Evolutionary conservation across 371 early-diverging fungal genomes (phyloP), one percentile per base, ranked within the genome.

Genomic region (Rhizopus sp.): DNA sequence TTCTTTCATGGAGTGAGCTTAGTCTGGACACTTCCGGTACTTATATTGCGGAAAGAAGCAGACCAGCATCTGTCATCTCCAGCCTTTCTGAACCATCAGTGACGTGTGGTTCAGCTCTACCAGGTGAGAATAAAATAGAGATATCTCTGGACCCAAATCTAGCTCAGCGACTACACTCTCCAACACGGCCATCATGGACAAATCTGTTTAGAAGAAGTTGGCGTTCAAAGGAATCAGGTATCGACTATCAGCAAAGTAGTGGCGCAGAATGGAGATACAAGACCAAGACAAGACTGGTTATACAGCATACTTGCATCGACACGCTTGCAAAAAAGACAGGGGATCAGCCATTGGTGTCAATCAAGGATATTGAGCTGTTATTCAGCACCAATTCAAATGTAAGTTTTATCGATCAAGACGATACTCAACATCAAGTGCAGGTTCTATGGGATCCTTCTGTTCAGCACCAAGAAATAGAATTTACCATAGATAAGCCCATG

Each of bases 181-280:
- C 62, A 15, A 35, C 50, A 12, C 46, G 61, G 7, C 54, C 66
- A 31, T 58, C 69, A 3, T 77, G 77, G 77, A 69, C 57, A 38
- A 73, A 66, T 30, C 31, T 77, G 4, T 71, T 77, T 40, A 61
- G 71, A 54, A 60, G 66, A 32, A 70, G 71, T 17, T 69, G 73
- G 71, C 51, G 68, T 46, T 16, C 56, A 3, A 61, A 54, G 10
- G 54, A 57, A 13, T 9, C 47, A 29, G 15, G 29, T 23, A 23
- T 7, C 12, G 29, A 46, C 4, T 29, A 46, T 9, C 32, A 9
- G 5, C 34, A 42, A 13, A 60, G 42, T 8, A 40, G 59, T 17
- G 17, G 15, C 4, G 38, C 35, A 23, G 48, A 53, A 17, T 68
- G 57, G 59, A 48, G 50, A 29, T 66, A 58, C 31, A 66, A 57